Evolutionary conservation across 164 flowering plant species (phyloP).

Genomic region (Piper longum): DNA sequence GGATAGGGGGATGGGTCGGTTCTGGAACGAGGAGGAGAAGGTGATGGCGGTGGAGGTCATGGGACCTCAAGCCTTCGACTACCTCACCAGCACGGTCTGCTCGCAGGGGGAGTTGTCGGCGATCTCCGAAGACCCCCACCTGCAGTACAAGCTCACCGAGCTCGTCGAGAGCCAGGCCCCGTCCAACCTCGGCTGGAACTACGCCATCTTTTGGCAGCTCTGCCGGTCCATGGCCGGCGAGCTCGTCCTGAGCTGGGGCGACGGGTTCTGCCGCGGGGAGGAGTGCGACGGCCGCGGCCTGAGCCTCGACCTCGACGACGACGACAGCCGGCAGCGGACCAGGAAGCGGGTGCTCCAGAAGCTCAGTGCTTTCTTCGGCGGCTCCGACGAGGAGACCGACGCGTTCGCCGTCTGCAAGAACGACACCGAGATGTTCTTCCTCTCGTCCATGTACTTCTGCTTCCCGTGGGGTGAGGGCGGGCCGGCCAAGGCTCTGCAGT

Average conservation of each 20-base stretch:
- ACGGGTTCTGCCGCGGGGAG: constrained; percentile 82
- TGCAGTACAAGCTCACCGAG: constrained; percentile 78
- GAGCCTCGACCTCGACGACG: constrained; percentile 36
- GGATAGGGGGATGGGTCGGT: constrained; percentile 21
- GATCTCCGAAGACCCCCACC: constrained; percentile 37
- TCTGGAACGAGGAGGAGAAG: constrained; percentile 39
- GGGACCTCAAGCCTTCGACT: constrained; percentile 43
- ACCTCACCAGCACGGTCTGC: constrained; percentile 22
- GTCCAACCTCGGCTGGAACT: constrained; percentile 73
- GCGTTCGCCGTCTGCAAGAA: constrained; percentile 79
- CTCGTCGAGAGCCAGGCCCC: constrained; percentile 63
- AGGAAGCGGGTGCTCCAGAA: constrained; percentile 78
- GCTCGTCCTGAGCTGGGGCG: constrained; percentile 84
- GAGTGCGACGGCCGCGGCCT: constrained; percentile 31
- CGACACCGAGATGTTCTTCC: constrained; percentile 88
- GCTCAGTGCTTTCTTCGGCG: constrained; percentile 59
- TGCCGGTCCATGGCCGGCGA: constrained; percentile 65
- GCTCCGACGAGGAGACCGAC: constrained; percentile 72
- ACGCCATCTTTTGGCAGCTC: constrained; percentile 88
- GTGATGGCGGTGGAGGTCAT: constrained; percentile 40
- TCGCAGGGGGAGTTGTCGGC: constrained; percentile 19
- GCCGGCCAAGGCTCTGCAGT: constrained; percentile 64
- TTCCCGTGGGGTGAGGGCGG: constrained; percentile 82
- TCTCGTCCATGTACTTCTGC: constrained; percentile 90
- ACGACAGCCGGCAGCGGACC: constrained; percentile 54